Conservation (phyloP, 139 green algal species). For the Chlamydomonas sphaeroides region DNA sequence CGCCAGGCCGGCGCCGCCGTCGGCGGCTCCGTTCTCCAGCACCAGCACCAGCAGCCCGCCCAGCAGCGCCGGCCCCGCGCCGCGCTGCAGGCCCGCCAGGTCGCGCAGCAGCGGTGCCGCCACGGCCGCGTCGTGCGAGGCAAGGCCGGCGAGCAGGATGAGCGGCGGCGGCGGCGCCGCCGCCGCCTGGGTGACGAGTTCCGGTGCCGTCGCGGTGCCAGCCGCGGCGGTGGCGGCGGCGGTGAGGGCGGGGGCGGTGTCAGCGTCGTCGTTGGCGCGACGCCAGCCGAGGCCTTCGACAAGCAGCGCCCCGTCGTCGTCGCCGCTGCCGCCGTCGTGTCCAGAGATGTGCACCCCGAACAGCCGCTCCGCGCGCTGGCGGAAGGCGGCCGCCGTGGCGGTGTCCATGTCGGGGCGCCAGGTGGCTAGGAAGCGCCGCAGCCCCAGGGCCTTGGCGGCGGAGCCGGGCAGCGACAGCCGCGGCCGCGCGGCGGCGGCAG, state of each 20-base stretch:
- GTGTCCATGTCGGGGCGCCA: constrained; percentile 19
- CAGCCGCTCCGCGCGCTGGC: background rate
- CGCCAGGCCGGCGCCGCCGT: background rate
- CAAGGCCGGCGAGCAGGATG: background rate
- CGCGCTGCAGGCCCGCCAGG: background rate
- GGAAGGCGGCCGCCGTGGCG: background rate
- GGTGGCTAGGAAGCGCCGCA: constrained; percentile 23
- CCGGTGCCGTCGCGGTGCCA: too few relatives aligned
- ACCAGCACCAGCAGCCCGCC: background rate
- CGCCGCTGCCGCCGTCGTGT: too few relatives aligned
- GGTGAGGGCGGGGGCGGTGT: too few relatives aligned
- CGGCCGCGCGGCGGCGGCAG: background rate
- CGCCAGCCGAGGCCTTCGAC: too few relatives aligned
- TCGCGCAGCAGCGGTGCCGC: background rate
- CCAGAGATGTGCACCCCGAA: constrained; percentile 6
- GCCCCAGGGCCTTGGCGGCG: constrained; percentile 1
- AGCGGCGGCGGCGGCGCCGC: background rate
- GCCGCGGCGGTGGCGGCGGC: too few relatives aligned
- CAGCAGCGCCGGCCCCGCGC: background rate
- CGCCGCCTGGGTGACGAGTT: too few relatives aligned
- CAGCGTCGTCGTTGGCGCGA: too few relatives aligned
- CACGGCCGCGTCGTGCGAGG: background rate
- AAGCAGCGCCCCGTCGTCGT: too few relatives aligned
- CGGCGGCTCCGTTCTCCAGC: background rate
- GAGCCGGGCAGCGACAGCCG: constrained; percentile 8